Base-by-base conservation (phyloP, 768 basidiomycete genomes). In the Suillus paluster region DNA sequence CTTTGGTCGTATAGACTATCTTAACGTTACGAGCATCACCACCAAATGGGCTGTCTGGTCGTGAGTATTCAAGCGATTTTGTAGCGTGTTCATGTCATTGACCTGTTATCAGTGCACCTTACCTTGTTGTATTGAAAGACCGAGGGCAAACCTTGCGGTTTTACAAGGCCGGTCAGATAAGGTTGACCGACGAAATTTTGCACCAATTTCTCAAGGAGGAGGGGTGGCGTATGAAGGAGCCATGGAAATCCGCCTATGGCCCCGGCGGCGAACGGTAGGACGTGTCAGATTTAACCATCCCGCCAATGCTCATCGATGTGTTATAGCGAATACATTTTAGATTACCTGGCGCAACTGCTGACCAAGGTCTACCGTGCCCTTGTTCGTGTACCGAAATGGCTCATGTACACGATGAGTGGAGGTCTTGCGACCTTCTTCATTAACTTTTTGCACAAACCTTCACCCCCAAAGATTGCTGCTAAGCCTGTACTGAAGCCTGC, bases 41-140 rank as follows among this genome's bases (percentile, higher is more conserved):
- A 94, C 93, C 2, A 90, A 90, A 70, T 97, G 95, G 95, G 79
- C 73, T 39, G 73, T 96, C 53, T 95, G 93, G 92, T 83, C 85
- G 95, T 95, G 71, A 62, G 87, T 83, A 30, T 66, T 39, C 17
- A n/a, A n/a, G 6, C 14, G 4, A 56, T 19, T 42, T 44, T 65
- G 57, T 0, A 61, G 55, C 11, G 15, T 50, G 36, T 57, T n/a
- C 48, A 11, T 17, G 23, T 61, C 5, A 14, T 60, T 61, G 33
- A 64, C 21, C 9, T 53, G 59, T 48, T 58, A 17, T 25, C 63
- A 95, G 94, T 67, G 92, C 91, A 4, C 95, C 95, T 0, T 83
- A 83, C 62, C 74, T 95, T 30, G 86, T 95, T 33, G 76, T 95
- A 21, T 66, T 87, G 52, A 85, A 83, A 52, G 83, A 95, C 67